Evolutionary conservation across 257 asterid species (phyloP), one percentile per base, ranked within the genome.

Genomic region (Striga asiatica): DNA sequence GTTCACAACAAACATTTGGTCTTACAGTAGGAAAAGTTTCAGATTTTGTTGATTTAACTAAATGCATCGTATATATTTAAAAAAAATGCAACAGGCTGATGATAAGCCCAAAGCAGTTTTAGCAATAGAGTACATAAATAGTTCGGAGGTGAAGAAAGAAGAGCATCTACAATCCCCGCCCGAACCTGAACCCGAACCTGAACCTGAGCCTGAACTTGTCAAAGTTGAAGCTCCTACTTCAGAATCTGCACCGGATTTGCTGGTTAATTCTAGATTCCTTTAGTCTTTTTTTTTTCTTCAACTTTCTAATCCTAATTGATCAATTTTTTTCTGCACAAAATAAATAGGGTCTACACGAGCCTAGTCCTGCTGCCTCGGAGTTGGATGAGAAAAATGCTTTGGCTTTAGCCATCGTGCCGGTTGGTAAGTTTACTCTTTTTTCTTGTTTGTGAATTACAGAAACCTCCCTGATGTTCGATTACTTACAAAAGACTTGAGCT

Each of bases 321-420:
- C 47, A 17, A 28, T n/a, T 60, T 50, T 50, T 23, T 66, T 7
- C 8, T 29, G 3, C 2, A 1, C 35, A 10, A 32, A 1, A 0
- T 0, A 9, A 7, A 32, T 67, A 92, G 99, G 84, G 88, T 57
- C 67, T 88, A 68, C 56, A 79, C 3, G 86, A 82, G 72, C 81
- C 93, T 39, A 21, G 53, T 62, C 93, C 97, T 13, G 94, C 93
- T 39, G 88, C 87, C 45, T 54, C 88, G 23, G 88, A 73, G 73
- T 74, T 92, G 38, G 94, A 92, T 22, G 93, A 88, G 79, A 88
- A 78, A 70, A 92, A 92, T 73, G 81, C 97, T 42, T 21, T 79
- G 81, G 97, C 97, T 70, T 74, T 88, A 65, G 97, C 99, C 58
- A 88, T 92, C 68, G 84, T 92, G 41, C 93, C 98, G 35, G 81